These are phyloP conservation scores for Starmerella lactis-condensi DNA, from an alignment of 805 yeast genomes.

Conservation along the genomic window DNA sequence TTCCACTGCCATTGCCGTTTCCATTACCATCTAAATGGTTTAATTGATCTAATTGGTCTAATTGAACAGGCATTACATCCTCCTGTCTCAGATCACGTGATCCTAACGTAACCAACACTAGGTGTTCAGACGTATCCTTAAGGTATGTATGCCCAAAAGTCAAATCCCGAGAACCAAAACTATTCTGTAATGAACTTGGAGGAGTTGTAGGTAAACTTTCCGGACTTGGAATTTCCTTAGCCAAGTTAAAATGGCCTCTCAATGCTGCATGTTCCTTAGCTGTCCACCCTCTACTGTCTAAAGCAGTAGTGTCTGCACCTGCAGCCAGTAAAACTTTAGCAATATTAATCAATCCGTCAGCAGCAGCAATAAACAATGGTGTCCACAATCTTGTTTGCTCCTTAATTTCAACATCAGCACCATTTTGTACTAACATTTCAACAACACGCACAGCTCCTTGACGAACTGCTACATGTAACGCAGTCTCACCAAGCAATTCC, in stretches of 20 bases:
- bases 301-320: constrained; percentile 36
- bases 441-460: constrained; percentile 38
- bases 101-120: constrained; percentile 70
- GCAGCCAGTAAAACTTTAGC: constrained; percentile 35
- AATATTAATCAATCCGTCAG: constrained; percentile 52
- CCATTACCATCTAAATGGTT: no score
- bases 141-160: constrained; percentile 73
- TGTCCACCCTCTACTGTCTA: constrained; percentile 84
- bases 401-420: constrained; percentile 57
- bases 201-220: constrained; percentile 3
- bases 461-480: constrained; percentile 65
- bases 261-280: constrained; percentile 94
- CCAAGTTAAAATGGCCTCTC: constrained; percentile 64
- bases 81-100: constrained; percentile 56
- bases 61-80: constrained; percentile 37
- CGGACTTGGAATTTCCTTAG: constrained; percentile 32
- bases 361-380: constrained; percentile 75
- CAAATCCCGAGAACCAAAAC: no score
- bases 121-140: constrained; percentile 36
- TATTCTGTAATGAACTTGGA: not conserved
- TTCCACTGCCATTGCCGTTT: not conserved
- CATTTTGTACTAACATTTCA: constrained; percentile 35
- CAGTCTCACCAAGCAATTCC: constrained; percentile 39
- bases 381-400: constrained; percentile 85
- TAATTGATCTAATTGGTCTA: constrained; percentile 63